Evolutionary conservation across 495 filamentous ascomycete genomes (phyloP).

Genomic region (Tuber indicum): DNA sequence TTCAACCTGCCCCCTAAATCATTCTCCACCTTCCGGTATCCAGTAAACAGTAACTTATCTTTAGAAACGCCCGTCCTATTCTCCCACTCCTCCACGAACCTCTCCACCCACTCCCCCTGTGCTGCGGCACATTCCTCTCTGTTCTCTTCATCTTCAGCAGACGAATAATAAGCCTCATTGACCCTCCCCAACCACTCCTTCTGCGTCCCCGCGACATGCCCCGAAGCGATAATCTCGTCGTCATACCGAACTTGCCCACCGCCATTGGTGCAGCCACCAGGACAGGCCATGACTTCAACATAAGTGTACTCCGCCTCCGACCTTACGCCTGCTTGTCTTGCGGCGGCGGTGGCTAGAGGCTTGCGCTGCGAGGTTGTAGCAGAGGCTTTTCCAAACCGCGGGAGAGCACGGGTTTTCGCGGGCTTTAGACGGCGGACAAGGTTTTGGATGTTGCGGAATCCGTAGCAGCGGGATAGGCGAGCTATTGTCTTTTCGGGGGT

Average conservation of each 20-base stretch:
- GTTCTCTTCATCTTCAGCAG: constrained; percentile 52
- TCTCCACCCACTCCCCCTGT: constrained; percentile 22
- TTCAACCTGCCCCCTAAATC: constrained; percentile 68
- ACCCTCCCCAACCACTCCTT: constrained; percentile 78
- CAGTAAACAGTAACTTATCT: constrained; percentile 72
- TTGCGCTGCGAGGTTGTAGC: constrained; percentile 25
- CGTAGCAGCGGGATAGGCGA: constrained; percentile 84
- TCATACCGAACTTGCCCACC: constrained; percentile 89
- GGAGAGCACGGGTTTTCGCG: constrained; percentile 67
- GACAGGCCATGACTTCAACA: constrained; percentile 98
- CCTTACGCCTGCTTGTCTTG: constrained; percentile 34
- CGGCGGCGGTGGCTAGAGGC: constrained; percentile 22
- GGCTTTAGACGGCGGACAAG: constrained; percentile 85
- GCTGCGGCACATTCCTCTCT: constrained; percentile 34
- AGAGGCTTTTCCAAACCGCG: constrained; percentile 48
- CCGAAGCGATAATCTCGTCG: constrained; percentile 53
- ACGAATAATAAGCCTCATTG: constrained; percentile 92
- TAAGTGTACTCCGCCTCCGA: constrained; percentile 56
- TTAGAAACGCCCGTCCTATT: constrained; percentile 59
- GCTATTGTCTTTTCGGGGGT: constrained; percentile 56
- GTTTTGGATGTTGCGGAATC: constrained; percentile 97
- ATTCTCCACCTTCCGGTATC: constrained; percentile 84
- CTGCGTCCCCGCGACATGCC: constrained; percentile 64
- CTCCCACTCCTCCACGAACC: constrained; percentile 53
- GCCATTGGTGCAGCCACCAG: constrained; percentile 94